phyloP scores from a whole-genome alignment of 148 eudicot species.

The Vaccinium macrocarpon region DNA sequence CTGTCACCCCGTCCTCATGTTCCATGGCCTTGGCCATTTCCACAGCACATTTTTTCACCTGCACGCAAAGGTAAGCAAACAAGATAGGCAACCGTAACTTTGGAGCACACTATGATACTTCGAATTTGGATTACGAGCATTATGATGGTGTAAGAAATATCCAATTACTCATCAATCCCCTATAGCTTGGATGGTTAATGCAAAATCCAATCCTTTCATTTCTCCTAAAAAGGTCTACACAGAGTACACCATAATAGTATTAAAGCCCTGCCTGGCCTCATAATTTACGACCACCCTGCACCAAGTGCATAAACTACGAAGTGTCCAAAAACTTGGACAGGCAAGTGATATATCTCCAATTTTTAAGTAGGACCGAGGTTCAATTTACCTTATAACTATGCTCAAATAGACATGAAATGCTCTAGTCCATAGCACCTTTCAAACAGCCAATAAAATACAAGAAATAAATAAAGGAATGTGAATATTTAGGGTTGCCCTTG shows the following conservation, averaged over 20 bases:
- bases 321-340: neutral
- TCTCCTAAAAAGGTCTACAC: neutral
- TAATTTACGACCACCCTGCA: neutral
- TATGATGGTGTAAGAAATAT: neutral
- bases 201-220: neutral
- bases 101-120: neutral
- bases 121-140: neutral
- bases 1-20: conserved; percentile 75
- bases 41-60: conserved; percentile 71
- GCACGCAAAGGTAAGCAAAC: conserved; percentile 10
- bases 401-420: neutral
- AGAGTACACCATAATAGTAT: neutral
- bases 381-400: neutral
- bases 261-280: neutral
- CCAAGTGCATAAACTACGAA: neutral
- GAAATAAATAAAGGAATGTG: neutral
- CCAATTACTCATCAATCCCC: neutral
- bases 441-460: neutral
- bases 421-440: neutral
- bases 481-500: neutral
- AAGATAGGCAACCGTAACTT: neutral
- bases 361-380: neutral
- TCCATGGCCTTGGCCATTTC: conserved; percentile 76
- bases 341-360: neutral
- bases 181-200: neutral